These are phyloP conservation scores for Mayamaea pseudoterrestris DNA, from an alignment of 108 stramenopile genomes.

Conservation along the genomic window DNA sequence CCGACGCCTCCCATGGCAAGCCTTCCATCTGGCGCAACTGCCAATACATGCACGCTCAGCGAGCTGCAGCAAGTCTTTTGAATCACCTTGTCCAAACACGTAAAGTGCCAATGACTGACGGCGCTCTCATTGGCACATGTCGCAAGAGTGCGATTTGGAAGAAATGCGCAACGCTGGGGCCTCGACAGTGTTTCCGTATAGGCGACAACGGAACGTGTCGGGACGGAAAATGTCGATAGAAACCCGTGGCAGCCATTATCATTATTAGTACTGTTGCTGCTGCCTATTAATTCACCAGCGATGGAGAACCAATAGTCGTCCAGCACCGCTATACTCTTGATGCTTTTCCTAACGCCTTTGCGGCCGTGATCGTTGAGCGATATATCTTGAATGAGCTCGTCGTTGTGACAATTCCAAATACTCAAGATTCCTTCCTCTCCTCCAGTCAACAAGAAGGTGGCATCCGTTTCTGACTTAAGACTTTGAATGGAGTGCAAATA, in stretches of 20 bases:
- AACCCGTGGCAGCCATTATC: no score
- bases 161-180: background rate
- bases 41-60: background rate
- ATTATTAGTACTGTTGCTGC: no score
- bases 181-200: background rate
- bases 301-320: slow-evolving; percentile 32
- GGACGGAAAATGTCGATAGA: slow-evolving; percentile 28
- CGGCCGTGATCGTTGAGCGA: no score
- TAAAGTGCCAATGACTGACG: background rate
- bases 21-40: background rate
- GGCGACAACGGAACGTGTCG: slow-evolving; percentile 29
- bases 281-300: slow-evolving; percentile 22
- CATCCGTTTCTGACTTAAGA: background rate
- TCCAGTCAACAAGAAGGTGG: slow-evolving; percentile 23
- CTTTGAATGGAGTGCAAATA: slow-evolving; percentile 5
- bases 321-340: slow-evolving; percentile 9
- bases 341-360: slow-evolving; percentile 15
- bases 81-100: background rate
- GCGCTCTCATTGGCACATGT: background rate
- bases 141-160: background rate
- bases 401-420: slow-evolving; percentile 29
- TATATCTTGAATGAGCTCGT: slow-evolving; percentile 26
- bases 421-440: slow-evolving; percentile 40
- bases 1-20: background rate
- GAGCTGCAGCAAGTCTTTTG: background rate